Conservation (phyloP, 208 protist genomes). For the Leishmania amazonensis region DNA sequence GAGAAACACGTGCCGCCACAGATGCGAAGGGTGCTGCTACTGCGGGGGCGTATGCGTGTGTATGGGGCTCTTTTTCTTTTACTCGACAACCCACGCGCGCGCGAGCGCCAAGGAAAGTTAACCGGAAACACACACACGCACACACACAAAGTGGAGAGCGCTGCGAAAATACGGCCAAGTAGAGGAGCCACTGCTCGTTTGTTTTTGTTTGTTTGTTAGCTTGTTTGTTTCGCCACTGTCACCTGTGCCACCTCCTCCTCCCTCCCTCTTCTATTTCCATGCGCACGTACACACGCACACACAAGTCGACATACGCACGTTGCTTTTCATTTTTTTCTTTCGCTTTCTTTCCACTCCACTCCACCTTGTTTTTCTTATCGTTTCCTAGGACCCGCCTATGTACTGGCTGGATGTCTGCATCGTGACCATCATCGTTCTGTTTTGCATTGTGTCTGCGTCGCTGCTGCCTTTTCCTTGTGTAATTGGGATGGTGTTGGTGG, state of each 20-base stretch:
- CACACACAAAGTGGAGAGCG: neutral
- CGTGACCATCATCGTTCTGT: neutral
- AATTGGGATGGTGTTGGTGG: neutral
- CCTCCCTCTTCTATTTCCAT: neutral
- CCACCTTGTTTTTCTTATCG: neutral
- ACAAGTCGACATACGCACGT: neutral
- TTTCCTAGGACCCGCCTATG: too few species aligned
- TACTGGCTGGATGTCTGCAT: neutral
- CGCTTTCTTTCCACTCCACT: neutral
- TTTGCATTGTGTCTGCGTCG: neutral
- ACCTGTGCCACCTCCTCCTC: neutral
- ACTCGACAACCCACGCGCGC: neutral
- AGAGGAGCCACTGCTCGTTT: neutral
- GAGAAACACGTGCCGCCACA: neutral
- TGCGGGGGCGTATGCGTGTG: neutral
- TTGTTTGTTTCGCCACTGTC: constrained; percentile 2
- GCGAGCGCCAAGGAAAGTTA: neutral
- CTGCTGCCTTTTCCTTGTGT: neutral
- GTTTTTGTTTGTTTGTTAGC: neutral
- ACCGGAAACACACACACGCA: neutral
- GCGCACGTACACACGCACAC: neutral
- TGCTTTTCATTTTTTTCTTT: constrained; percentile 6
- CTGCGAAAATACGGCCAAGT: neutral
- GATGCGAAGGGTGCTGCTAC: neutral
- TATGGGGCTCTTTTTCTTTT: constrained; percentile 1